phyloP scores from a whole-genome alignment of 345 rosid species.

The Salix viminalis region DNA sequence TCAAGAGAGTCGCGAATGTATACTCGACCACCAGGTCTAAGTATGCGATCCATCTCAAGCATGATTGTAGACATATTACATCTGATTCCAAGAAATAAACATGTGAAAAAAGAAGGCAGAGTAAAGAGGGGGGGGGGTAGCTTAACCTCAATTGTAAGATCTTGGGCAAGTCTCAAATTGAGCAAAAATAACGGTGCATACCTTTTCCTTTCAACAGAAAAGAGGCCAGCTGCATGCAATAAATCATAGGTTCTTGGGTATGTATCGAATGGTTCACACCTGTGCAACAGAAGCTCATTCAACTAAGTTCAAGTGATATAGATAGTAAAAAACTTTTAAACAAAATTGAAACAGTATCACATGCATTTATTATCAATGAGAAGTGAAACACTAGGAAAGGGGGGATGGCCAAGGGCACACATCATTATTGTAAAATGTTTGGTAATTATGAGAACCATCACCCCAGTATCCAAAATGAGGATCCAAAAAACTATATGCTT shows the following conservation, averaged over 20 bases:
- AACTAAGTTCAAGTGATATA: not conserved
- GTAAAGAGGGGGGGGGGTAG: too few relatives aligned
- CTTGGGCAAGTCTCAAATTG: not conserved
- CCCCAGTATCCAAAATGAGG: not conserved
- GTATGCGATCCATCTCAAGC: slow-evolving; percentile 97
- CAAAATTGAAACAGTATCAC: not conserved
- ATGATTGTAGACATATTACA: slow-evolving; percentile 83
- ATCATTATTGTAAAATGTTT: not conserved
- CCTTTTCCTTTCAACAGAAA: slow-evolving; percentile 89
- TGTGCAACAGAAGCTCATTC: not conserved
- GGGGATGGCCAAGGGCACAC: not conserved
- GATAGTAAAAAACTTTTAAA: not conserved
- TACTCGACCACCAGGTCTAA: slow-evolving; percentile 91
- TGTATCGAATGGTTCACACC: slow-evolving; percentile 98
- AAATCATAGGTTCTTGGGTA: slow-evolving; percentile 95
- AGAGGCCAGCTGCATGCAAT: slow-evolving; percentile 83
- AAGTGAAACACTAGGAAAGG: not conserved
- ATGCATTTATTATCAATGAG: not conserved
- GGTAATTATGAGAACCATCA: not conserved
- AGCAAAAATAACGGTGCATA: slow-evolving; percentile 13
- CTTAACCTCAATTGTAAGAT: not conserved
- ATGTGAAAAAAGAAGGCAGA: not conserved
- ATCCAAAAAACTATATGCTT: slow-evolving; percentile 1
- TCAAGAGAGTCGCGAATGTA: slow-evolving; percentile 74
- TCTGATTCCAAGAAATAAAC: slow-evolving; percentile 34